A percentile compares a stretch with the other conserved stretches of the same genome.
Evolutionary conservation across 1,284 basidiomycete species (phyloP).

Genomic region (Sanghuangporus baumii): DNA sequence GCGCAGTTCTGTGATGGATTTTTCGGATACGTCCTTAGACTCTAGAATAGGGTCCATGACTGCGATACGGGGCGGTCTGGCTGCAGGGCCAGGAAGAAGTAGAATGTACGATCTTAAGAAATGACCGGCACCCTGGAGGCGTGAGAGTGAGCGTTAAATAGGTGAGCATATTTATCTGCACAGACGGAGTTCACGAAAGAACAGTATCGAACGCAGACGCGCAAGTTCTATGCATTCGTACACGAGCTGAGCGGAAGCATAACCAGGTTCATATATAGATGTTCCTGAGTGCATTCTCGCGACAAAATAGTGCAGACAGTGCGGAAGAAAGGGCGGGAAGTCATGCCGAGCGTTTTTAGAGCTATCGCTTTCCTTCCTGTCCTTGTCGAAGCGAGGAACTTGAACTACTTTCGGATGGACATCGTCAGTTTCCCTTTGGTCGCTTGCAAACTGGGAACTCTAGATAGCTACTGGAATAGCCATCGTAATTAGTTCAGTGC

Average conservation of each 20-base stretch:
- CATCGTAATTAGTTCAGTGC: no score
- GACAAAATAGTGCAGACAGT: background rate
- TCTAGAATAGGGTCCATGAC: no score
- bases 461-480: no score
- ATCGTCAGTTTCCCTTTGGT: no score
- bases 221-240: background rate
- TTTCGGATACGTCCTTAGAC: no score
- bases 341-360: background rate
- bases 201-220: background rate
- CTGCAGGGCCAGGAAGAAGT: no score
- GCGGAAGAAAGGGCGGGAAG: background rate
- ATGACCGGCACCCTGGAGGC: background rate
- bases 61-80: no score
- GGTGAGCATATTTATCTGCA: background rate
- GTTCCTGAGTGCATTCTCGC: background rate
- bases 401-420: background rate
- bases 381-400: background rate
- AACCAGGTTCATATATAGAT: background rate
- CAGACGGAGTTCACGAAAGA: background rate
- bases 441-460: no score
- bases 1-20: background rate
- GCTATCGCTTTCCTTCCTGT: background rate
- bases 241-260: background rate
- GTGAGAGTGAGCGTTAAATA: no score
- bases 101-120: background rate